A percentile compares a stretch with the other conserved stretches of the same genome.
phyloP scores from a whole-genome alignment of 2,329 filamentous ascomycete genomes.

The Aspergillus latus region DNA sequence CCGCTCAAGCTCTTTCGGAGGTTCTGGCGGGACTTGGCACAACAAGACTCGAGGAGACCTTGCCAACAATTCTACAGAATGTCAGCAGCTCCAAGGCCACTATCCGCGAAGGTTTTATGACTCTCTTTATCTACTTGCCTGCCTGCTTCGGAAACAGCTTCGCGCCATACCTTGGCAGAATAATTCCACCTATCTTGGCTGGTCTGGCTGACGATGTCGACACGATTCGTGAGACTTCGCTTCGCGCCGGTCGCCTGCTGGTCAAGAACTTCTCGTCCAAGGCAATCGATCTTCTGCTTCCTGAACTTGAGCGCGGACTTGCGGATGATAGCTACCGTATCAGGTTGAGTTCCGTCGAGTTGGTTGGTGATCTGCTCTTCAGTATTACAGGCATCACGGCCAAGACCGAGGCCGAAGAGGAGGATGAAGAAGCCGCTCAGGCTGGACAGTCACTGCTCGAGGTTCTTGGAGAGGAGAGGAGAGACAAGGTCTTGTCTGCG shows the following conservation, averaged over 20 bases:
- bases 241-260: slow-evolving; percentile 86
- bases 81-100: slow-evolving; percentile 86
- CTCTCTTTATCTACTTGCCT: slow-evolving; percentile 96
- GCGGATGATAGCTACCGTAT: slow-evolving; percentile 98
- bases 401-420: slow-evolving; percentile 75
- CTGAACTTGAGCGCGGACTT: slow-evolving; percentile 90
- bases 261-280: slow-evolving; percentile 98
- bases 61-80: slow-evolving; percentile 95
- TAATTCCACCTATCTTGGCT: slow-evolving; percentile 91
- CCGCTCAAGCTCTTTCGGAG: slow-evolving; percentile 92
- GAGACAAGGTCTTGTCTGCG: slow-evolving; percentile 95
- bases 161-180: slow-evolving; percentile 88
- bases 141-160: slow-evolving; percentile 99
- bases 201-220: slow-evolving; percentile 95
- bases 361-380: slow-evolving; percentile 95
- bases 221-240: slow-evolving; percentile 92
- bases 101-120: slow-evolving; percentile 98
- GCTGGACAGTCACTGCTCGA: slow-evolving; percentile 91
- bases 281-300: slow-evolving; percentile 88
- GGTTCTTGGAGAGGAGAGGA: slow-evolving; percentile 90
- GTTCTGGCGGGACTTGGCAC: slow-evolving; percentile 94
- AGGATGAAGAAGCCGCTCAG: slow-evolving; percentile 73
- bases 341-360: slow-evolving; percentile 94
- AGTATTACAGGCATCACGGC: slow-evolving; percentile 93
- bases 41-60: slow-evolving; percentile 85